phyloP scores from a whole-genome alignment of 805 yeast species.

The Schizosaccharomyces japonicus region DNA sequence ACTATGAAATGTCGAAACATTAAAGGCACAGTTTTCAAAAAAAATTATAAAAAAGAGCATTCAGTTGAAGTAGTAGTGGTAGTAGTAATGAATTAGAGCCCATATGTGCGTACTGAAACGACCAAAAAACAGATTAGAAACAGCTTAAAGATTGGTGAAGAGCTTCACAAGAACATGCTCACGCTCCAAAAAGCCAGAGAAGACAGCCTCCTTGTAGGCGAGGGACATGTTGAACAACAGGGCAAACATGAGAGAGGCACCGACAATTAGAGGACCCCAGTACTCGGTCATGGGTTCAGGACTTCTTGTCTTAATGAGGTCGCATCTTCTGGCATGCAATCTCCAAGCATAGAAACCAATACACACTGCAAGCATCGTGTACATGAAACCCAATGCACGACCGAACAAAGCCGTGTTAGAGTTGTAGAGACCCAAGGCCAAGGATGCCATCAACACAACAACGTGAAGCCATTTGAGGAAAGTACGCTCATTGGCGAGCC shows the following conservation, averaged over 20 bases:
- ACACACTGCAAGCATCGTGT: neutral
- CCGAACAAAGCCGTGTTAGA: slow-evolving; percentile 22
- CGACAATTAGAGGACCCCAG: neutral
- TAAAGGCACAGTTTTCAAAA: too few species aligned
- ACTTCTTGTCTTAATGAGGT: neutral
- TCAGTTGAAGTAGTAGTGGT: too few species aligned
- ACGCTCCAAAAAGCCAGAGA: neutral
- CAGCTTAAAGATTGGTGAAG: neutral
- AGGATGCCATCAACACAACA: slow-evolving; percentile 55
- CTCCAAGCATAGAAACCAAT: slow-evolving; percentile 1
- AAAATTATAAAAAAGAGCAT: too few species aligned
- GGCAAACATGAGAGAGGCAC: neutral
- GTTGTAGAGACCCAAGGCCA: slow-evolving; percentile 64
- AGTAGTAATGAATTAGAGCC: too few species aligned
- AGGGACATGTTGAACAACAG: neutral
- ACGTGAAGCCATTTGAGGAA: slow-evolving; percentile 88
- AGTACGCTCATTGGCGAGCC: slow-evolving; percentile 96
- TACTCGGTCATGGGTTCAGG: slow-evolving; percentile 1
- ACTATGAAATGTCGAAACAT: too few species aligned
- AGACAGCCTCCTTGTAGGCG: neutral
- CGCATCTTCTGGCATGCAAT: neutral
- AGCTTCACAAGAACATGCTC: neutral
- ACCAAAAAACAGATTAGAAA: too few species aligned
- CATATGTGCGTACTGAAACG: too few species aligned
- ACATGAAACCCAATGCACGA: neutral